Percentiles rank a stretch among this genome's conserved stretches.
These are phyloP conservation scores for Ochetophila trinervis DNA, from an alignment of 306 rosid genomes.

Conservation along the genomic window DNA sequence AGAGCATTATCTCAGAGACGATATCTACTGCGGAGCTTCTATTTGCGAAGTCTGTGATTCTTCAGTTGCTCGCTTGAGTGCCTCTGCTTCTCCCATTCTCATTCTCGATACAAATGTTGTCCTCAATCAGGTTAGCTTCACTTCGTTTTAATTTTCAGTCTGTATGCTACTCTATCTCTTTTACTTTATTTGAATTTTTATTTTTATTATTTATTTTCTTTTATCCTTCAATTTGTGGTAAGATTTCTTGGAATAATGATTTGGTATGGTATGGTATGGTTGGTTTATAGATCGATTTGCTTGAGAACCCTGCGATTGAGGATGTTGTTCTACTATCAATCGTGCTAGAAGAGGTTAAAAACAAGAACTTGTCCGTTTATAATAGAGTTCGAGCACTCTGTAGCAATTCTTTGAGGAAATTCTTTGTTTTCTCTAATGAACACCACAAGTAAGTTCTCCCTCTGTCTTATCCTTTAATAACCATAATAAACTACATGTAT, in stretches of 20 bases:
- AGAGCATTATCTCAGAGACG: conserved; percentile 90
- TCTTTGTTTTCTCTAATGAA: conserved; percentile 87
- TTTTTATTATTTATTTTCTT: too few species aligned
- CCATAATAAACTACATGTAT: background rate
- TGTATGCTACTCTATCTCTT: too few species aligned
- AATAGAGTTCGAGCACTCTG: conserved; percentile 74
- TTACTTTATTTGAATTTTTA: too few species aligned
- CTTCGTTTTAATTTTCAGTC: background rate
- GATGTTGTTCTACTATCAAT: conserved; percentile 78
- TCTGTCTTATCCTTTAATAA: background rate
- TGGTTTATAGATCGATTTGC: conserved; percentile 78
- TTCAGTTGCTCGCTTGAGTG: conserved; percentile 57
- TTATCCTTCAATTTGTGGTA: background rate
- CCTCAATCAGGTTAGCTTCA: conserved; percentile 63
- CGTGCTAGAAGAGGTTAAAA: conserved; percentile 87
- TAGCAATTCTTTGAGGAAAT: conserved; percentile 54
- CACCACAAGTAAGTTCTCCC: conserved; percentile 59
- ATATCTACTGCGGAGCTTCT: conserved; percentile 82
- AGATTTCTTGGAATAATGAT: background rate
- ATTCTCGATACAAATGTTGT: conserved; percentile 88
- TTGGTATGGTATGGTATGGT: background rate
- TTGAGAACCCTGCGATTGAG: conserved; percentile 82
- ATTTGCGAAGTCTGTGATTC: conserved; percentile 60
- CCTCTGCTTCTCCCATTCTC: conserved; percentile 63
- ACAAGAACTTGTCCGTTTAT: conserved; percentile 71